Evolutionary conservation across 106 monocot species (phyloP).

Genomic region (Dendrobium chrysotoxum): DNA sequence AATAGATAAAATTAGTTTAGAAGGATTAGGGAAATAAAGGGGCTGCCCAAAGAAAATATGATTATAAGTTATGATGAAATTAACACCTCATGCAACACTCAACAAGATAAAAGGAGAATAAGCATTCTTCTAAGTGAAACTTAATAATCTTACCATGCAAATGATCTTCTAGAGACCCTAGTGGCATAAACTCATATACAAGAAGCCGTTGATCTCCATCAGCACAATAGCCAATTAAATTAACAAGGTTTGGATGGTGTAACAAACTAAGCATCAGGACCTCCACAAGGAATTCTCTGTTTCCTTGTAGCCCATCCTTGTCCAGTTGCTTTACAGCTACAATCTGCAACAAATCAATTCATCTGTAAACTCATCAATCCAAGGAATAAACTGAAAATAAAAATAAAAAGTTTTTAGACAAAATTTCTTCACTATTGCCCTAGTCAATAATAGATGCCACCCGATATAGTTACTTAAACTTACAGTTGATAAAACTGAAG

Average conservation of each 20-base stretch:
- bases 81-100: neutral
- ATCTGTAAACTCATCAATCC: neutral
- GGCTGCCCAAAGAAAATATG: neutral
- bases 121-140: neutral
- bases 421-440: neutral
- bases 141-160: slow-evolving; percentile 21
- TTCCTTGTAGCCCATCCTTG: slow-evolving; percentile 38
- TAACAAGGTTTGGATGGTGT: slow-evolving; percentile 37
- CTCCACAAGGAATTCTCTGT: slow-evolving; percentile 40
- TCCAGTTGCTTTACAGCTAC: slow-evolving; percentile 41
- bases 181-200: slow-evolving; percentile 40
- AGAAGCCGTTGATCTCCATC: slow-evolving; percentile 40
- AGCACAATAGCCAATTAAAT: slow-evolving; percentile 37
- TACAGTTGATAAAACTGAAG: neutral
- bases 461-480: neutral
- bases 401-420: neutral
- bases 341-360: slow-evolving; percentile 14
- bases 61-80: neutral
- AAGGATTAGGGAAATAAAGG: neutral
- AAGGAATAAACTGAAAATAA: neutral
- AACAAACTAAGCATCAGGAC: slow-evolving; percentile 43
- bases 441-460: neutral
- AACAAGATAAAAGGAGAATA: neutral
- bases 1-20: neutral
- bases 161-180: slow-evolving; percentile 44